Base-by-base conservation (phyloP, 1,139 yeast species). In the Magnusiomyces fungicola region DNA sequence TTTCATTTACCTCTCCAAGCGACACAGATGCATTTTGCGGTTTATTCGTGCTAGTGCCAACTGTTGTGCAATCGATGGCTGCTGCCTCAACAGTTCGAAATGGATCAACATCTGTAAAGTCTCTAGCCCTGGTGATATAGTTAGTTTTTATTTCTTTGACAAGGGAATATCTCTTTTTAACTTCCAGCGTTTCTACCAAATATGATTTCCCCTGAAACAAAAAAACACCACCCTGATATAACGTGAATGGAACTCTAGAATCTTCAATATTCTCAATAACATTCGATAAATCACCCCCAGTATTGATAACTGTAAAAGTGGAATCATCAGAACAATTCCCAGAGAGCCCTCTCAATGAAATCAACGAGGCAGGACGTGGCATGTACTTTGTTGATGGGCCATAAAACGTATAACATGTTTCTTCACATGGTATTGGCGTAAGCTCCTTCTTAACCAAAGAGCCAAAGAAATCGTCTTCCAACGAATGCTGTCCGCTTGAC, bases 151-250 rank as follows among this genome's bases (percentile, higher is more conserved):
- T 96, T 50, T 96, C 69, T 57, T 80, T 82, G 1, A 90, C 96
- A 54, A 82, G 83, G 0, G 97, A 97, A 65, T 69, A 86, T 50
- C 74, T 75, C 10, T 23, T 22, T 29, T 14, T 86, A 0, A 84
- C 72, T 57, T 89, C 84, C 60, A 92, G 84, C 57, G 89, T 95
- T 50, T 83, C 78, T 0, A 94, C 90, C 34, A 94, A 64, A 61
- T 89, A 90, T 0, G 97, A 88, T 53, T 79, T 74, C 2, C 99
- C 99, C 65, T 92, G 97, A 61, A 92, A 97, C 45, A 92, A 76
- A 58, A 86, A 89, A 1, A 92, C 89, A 0, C 95, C 98, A 0
- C 98, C 99, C 64, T 92, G 97, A 63, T 94, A 94, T 1, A 92
- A 64, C 0, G 97, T 88, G 63, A 92, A 92, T 47, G 90, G 82